Evolutionary conservation across 305 asterid genomes (phyloP).

Genomic region (Lippia alba): DNA sequence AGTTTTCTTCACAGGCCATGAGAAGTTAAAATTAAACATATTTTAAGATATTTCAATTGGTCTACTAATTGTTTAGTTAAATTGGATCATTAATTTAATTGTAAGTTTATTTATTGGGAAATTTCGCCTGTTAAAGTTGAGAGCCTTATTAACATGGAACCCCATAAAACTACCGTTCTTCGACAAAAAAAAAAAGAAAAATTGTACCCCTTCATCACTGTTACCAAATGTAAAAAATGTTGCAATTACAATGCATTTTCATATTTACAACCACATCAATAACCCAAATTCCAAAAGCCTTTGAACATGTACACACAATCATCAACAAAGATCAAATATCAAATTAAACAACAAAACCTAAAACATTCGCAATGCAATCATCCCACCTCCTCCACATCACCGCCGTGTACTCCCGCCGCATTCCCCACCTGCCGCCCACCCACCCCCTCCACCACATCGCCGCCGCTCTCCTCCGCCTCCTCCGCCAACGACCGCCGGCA

Average conservation of each 20-base stretch:
- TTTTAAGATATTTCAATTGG: no score
- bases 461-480: constrained; percentile 32
- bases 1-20: no score
- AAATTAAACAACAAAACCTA: neutral
- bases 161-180: no score
- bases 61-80: no score
- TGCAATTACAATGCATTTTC: neutral
- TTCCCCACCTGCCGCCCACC: constrained; percentile 37
- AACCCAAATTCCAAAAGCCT: neutral
- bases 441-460: constrained; percentile 30
- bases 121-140: no score
- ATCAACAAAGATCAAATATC: neutral
- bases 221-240: no score
- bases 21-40: no score
- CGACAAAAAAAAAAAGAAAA: no score
- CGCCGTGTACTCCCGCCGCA: constrained; percentile 32
- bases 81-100: no score
- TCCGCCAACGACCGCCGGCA: constrained; percentile 74
- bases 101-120: no score
- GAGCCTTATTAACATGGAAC: no score
- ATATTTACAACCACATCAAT: constrained; percentile 13
- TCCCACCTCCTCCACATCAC: constrained; percentile 36
- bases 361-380: constrained; percentile 28
- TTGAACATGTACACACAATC: neutral
- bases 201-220: no score